Evolutionary conservation across 164 flowering plant species (phyloP), one percentile per base, ranked within the genome.

Genomic region (Paratinospora sagittata): DNA sequence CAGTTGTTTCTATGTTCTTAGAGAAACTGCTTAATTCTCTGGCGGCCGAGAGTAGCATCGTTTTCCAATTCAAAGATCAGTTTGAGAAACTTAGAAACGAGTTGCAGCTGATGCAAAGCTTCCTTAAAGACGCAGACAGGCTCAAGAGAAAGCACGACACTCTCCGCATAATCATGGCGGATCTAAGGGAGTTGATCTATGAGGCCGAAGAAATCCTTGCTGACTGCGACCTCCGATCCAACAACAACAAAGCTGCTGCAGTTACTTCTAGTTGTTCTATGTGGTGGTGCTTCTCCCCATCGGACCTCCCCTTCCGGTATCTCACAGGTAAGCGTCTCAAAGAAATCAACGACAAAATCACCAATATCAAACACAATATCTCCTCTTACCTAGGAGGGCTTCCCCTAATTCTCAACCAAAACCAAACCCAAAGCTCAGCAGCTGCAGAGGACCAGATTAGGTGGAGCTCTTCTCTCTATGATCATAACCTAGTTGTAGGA

Each of bases 401-500:
- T 3, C 71, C 81, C 10, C 2, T 77, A 30, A 30, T 30, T 8
- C 8, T 75, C 11, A 61, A 27, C n/a, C 58, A 37, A 3, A 24
- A 68, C 0, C 47, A 65, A 30, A 30, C 34, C 34, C 34, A 30
- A 30, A 30, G 34, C 34, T 30, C 34, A 30, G 34, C 34, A 6
- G 13, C 43, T 8, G 26, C 52, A 14, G 67, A 76, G 21, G 72
- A 72, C 36, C 74, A 69, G 24, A 49, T 52, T 30, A 70, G 83
- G 65, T 82, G 85, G 84, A 84, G 80, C 69, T 80, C 83, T 10
- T 79, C 77, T 0, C 65, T 78, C 24, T 84, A 76, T 65, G 87
- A 87, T 45, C 84, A 82, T 60, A 74, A 78, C 23, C 78, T 77
- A 61, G 83, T 87, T 24, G 84, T 85, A 13, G 88, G 88, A 61